Evolutionary conservation across 2,329 filamentous ascomycete genomes (phyloP), one percentile per base, ranked within the genome.

Genomic region (Huntiella omanensis): DNA sequence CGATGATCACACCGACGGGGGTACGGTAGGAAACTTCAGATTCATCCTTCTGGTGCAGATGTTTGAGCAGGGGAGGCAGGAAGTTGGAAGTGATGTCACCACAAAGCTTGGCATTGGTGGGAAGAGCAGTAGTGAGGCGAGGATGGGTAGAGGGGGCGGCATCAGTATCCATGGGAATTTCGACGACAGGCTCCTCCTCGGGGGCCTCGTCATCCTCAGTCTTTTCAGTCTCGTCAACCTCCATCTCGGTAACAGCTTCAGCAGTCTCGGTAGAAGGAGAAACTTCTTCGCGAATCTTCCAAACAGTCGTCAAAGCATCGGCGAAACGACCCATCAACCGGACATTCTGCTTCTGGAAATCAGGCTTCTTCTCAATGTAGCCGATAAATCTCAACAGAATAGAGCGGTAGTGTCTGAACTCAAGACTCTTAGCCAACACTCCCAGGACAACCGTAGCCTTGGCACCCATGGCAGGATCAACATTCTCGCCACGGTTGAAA

Each of bases 31-130:
- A 94, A 60, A 98, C 88, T 43, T 86, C 87, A 1, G 85, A 79
- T 59, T 98, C 91, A 52, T 96, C 84, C 60, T 95, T 96, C 55
- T 93, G 79, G 55, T 95, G 87, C 22, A 96, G 72, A 57, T 94
- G 91, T 40, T 77, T 74, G n/a, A 80, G 71, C 32, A 98, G 64
- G 13, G 82, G 74, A 0, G 88, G 85, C 34, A 94, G 64, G 54
- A 94, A 82, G 51, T 78, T 77, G 15, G 75, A 73, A 36, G 74
- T 71, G 45, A 96, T 67, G 53, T 94, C 85, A 1, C 73, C 69
- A 12, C 73, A 67, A 33, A 93, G 67, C 58, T 84, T 84, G 7
- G 75, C 64, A 50, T 71, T 61, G 33, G 70, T 68, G 1, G 85
- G 85, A 46, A 86, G 66, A 0, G 80, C 83, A 36, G 61, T 67